Evolutionary conservation across 441 rosid genomes (phyloP).

Genomic region (Raphanus hybrid): DNA sequence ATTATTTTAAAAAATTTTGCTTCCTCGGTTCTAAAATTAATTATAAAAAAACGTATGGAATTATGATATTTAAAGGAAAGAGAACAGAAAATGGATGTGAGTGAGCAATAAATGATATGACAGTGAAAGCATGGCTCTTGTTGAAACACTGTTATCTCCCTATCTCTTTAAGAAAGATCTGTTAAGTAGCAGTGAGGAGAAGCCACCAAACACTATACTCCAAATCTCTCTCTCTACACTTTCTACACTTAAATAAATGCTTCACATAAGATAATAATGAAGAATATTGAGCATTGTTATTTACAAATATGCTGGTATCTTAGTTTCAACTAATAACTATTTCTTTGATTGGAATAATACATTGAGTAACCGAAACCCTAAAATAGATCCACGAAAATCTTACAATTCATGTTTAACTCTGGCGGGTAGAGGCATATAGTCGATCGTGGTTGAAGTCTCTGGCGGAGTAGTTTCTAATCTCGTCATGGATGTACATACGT

Average conservation of each 20-base stretch:
- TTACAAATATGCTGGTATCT: conserved; percentile 9
- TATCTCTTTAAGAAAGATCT: conserved; percentile 46
- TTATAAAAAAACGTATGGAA: neutral
- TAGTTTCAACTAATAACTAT: neutral
- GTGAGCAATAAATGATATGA: conserved; percentile 41
- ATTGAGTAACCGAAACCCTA: conserved; percentile 5
- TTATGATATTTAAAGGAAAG: neutral
- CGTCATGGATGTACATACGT: conserved; percentile 9
- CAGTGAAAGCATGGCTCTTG: conserved; percentile 49
- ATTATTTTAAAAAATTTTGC: neutral
- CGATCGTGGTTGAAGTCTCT: neutral
- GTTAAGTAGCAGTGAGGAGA: conserved; percentile 47
- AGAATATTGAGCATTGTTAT: neutral
- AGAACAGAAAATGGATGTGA: conserved; percentile 26
- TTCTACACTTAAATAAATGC: conserved; percentile 32
- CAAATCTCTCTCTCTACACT: conserved; percentile 38
- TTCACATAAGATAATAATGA: conserved; percentile 1
- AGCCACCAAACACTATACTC: conserved; percentile 47
- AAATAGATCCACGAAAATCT: neutral
- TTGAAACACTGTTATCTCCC: conserved; percentile 46
- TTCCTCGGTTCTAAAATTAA: conserved; percentile 15
- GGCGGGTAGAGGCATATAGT: conserved; percentile 9
- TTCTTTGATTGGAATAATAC: neutral
- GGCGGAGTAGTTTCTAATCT: neutral
- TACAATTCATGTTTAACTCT: neutral